A percentile compares a stretch with the other conserved stretches of the same genome.
Conservation (phyloP, 495 filamentous ascomycete genomes). For the Neurospora sp. region DNA sequence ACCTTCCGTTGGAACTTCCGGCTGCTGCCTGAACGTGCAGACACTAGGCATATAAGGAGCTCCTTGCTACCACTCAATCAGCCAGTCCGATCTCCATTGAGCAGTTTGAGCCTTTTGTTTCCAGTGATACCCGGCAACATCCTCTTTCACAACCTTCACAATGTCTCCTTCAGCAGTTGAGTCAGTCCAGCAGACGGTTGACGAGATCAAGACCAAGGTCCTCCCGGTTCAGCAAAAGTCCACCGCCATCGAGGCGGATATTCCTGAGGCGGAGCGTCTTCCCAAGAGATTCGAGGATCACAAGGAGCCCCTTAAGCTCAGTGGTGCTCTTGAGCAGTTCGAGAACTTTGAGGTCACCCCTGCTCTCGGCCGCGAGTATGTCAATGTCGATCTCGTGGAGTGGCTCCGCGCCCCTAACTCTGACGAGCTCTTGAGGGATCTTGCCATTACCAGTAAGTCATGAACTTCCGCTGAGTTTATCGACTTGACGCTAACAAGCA, state of each 20-base stretch:
- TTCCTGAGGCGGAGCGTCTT: not conserved
- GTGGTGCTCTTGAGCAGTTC: conserved; percentile 46
- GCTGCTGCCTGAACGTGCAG: not conserved
- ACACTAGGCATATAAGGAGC: not conserved
- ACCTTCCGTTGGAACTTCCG: not conserved
- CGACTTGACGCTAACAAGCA: not conserved
- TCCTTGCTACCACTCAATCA: not conserved
- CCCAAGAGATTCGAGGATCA: conserved; percentile 10
- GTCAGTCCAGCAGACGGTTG: conserved; percentile 11
- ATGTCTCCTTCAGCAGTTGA: conserved; percentile 26
- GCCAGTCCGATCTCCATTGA: not conserved
- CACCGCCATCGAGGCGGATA: not conserved
- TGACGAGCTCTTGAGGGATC: conserved; percentile 54
- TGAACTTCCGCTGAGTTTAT: not conserved
- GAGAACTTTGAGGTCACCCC: conserved; percentile 57
- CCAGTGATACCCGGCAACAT: not conserved
- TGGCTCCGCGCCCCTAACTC: conserved; percentile 53
- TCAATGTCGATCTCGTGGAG: conserved; percentile 49
- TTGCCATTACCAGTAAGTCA: conserved; percentile 41
- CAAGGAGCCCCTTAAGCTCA: conserved; percentile 38
- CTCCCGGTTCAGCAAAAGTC: conserved; percentile 9
- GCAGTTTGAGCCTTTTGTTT: not conserved
- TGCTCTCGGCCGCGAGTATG: conserved; percentile 57
- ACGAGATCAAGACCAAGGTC: conserved; percentile 19
- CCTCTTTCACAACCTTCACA: not conserved